Conservation (phyloP, 2,329 filamentous ascomycete genomes). For the Cytospora mali region DNA sequence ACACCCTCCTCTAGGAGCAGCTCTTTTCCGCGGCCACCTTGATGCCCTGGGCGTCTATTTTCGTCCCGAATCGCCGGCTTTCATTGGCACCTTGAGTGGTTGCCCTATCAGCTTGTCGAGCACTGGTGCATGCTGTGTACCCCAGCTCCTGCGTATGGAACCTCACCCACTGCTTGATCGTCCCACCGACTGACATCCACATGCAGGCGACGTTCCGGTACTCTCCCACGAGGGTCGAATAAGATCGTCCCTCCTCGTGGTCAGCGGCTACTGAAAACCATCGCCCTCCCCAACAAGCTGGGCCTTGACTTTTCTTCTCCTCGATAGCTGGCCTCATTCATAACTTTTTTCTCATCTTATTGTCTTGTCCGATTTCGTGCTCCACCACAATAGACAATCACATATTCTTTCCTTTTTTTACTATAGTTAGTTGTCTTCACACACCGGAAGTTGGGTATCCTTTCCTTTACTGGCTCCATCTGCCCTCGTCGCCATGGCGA, state of each 20-base stretch:
- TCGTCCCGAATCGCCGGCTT: constrained; percentile 43
- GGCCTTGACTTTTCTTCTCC: constrained; percentile 29
- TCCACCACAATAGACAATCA: constrained; percentile 34
- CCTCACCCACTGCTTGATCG: constrained; percentile 41
- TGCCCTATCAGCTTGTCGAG: constrained; percentile 48
- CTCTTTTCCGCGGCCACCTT: constrained; percentile 34
- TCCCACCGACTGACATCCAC: constrained; percentile 43
- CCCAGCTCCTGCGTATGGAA: constrained; percentile 45
- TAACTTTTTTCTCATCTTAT: constrained; percentile 41
- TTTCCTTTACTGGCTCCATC: constrained; percentile 33
- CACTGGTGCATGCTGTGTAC: constrained; percentile 37
- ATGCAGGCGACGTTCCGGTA: constrained; percentile 38
- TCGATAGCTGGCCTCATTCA: constrained; percentile 61
- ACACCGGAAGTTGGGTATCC: constrained; percentile 16
- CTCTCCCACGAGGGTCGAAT: constrained; percentile 36
- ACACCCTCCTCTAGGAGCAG: constrained; percentile 3
- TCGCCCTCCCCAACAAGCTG: constrained; percentile 35
- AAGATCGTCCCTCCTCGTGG: constrained; percentile 36
- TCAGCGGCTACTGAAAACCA: constrained; percentile 57
- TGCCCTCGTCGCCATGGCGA: constrained; percentile 38
- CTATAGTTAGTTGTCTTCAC: constrained; percentile 17
- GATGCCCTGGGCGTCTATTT: constrained; percentile 51
- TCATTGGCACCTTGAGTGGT: constrained; percentile 41
- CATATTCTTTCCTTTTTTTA: constrained; percentile 31
- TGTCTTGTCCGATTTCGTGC: constrained; percentile 32